Evolutionary conservation across 1,284 basidiomycete species (phyloP), one percentile per base, ranked within the genome.

Genomic region (Agaricales sp.): DNA sequence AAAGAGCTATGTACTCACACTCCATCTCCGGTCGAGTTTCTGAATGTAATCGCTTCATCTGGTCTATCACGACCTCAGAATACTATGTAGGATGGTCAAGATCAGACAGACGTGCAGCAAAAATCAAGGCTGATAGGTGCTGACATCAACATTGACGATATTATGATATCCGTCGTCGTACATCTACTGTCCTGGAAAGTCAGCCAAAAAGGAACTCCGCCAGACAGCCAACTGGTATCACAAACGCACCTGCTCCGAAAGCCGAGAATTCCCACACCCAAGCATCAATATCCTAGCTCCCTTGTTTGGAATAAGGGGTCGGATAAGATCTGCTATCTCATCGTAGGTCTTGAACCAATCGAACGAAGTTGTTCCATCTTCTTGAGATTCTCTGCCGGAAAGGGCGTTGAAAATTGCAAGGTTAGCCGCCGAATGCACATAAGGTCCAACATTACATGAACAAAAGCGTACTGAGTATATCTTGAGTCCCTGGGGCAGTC

Each of bases 121-220:
- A 21, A n/a, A n/a, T 23, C 37, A 48, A 47, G 12, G n/a, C n/a
- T n/a, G n/a, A 39, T 46, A 44, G 16, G 52, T 14, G 66, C 79
- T 54, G 51, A 91, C 90, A 60, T 95, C 92, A 19, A 84, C 69
- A 59, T 94, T 95, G 55, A 87, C 78, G 51, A 96, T 87, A 55
- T 87, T 81, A 53, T 70, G 78, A 63, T 88, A 95, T 0, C 90
- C 92, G 56, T 90, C 87, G 55, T 92, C 87, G 68, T 90, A 95
- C 87, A 95, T 90, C 87, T 91, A 50, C 6, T 11, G 24, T 20
- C n/a, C 21, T 21, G 45, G 35, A 44, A 18, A 37, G 25, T 23
- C 16, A 43, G 38, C 13, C 6, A 46, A 35, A 43, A 37, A 46
- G 43, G 23, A 39, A 45, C 46, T 21, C 48, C 19, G 21, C 47